Percentiles rank a stretch among this genome's conserved stretches.
Conservation (phyloP, 2,329 filamentous ascomycete genomes). For the Elsinoe australis region DNA sequence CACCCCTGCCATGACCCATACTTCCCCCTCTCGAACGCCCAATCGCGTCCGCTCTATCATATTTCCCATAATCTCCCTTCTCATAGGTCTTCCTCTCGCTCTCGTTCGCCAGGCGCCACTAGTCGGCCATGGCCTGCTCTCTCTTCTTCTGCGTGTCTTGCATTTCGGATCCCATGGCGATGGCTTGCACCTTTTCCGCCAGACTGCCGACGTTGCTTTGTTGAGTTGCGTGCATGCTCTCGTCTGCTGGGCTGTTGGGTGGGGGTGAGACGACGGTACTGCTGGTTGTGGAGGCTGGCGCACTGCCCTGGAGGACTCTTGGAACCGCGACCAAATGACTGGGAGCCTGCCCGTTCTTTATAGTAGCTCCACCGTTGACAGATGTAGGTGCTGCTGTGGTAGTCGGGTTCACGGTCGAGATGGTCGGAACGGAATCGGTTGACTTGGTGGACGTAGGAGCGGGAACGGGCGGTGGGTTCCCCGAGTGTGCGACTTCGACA, state of each 20-base stretch:
- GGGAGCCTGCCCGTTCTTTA: neutral
- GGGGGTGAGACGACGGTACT: constrained; percentile 1
- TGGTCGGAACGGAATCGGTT: neutral
- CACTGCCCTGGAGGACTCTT: neutral
- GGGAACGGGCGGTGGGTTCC: neutral
- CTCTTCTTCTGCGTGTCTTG: neutral
- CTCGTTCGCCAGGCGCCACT: constrained; percentile 11
- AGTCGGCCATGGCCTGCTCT: constrained; percentile 14
- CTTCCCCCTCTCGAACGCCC: too few species aligned
- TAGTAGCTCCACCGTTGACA: neutral
- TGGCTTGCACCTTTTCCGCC: neutral
- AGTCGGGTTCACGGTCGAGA: neutral
- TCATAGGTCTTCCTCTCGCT: neutral
- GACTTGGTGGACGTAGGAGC: constrained; percentile 8
- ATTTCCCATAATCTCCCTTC: too few species aligned
- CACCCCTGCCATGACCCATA: neutral
- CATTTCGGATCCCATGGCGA: neutral
- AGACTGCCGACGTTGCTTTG: neutral
- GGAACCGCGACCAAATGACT: constrained; percentile 1
- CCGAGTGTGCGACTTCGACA: constrained; percentile 30
- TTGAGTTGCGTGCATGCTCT: neutral
- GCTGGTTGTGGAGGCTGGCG: neutral
- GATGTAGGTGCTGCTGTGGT: neutral
- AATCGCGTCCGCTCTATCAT: too few species aligned
- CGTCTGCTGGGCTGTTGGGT: constrained; percentile 10